Base-by-base conservation (phyloP, 2,329 filamentous ascomycete genomes). In the Leptographium lundbergii region DNA sequence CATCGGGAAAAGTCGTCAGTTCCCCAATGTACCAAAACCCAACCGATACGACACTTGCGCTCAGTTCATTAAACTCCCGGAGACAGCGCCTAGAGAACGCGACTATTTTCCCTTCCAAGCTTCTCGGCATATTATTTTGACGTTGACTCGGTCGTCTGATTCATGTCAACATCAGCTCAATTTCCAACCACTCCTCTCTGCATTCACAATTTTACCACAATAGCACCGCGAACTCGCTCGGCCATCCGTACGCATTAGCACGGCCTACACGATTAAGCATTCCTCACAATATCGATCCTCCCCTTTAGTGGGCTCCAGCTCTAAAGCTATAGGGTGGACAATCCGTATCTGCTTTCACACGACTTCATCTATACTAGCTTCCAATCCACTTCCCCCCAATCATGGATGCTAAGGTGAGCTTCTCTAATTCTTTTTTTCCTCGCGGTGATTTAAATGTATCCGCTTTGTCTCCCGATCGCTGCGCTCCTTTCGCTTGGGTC, bases 361-460 rank as follows among this genome's bases (percentile, higher is more conserved):
- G 27, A 25, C 25, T 52, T 29, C 53, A 45, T 52, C 32, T 39
- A 54, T 48, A 51, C 25, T 29, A 27, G 24, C 48, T 51, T 29
- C 6, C 14, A 13, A 13, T 51, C 48, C 10, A 14, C 36, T 7
- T 25, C 17, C 54, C 24, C 11, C 11, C 50, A 39, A 59, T 19
- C 17, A 59, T 59, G 57, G 57, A 59, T 24, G 57, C 57, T 1
- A 59, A 59, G 57, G 57, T 59, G 25, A 59, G 57, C 29, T 27
- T 22, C 19, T 19, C 36, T 39, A 17, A 13, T 14, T 17, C n/a
- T 10, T 22, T 29, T 17, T 27, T 42, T 10, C 32, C 17, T 45
- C 14, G 4, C 19, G 14, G 7, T 48, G 25, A 22, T 42, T 29
- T 53, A 5, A 10, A 11, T 52, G 27, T 19, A 17, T 27, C 27